Evolutionary conservation across 2,329 filamentous ascomycete genomes (phyloP).

Genomic region (Didymella pinodella): DNA sequence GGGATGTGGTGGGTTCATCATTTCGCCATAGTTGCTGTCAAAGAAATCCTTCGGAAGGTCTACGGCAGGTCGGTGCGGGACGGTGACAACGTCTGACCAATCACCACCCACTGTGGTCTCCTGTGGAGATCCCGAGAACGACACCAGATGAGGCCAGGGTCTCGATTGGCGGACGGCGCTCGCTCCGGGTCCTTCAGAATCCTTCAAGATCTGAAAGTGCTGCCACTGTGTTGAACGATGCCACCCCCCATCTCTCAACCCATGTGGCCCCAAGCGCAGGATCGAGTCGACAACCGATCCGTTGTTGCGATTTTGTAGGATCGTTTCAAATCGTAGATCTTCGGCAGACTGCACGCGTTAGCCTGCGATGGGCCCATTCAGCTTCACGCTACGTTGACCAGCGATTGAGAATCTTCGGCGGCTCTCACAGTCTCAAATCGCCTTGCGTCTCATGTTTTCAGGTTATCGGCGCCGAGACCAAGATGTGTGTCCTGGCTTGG

Average conservation of each 20-base stretch:
- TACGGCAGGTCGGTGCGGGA: not conserved
- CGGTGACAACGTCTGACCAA: not conserved
- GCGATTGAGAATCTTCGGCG: not conserved
- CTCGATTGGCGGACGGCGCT: slow-evolving; percentile 3
- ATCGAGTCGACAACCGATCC: not conserved
- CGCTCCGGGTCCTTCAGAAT: not conserved
- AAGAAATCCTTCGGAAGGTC: not conserved
- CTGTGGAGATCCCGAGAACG: not conserved
- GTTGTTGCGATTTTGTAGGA: not conserved
- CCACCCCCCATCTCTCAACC: not conserved
- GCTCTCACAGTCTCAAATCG: not conserved
- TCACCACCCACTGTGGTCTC: not conserved
- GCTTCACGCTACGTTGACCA: not conserved
- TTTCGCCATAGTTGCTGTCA: not conserved
- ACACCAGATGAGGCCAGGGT: not conserved
- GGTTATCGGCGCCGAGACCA: not conserved
- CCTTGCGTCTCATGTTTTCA: not conserved
- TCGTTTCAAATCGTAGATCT: slow-evolving; percentile 6
- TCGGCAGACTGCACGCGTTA: not conserved
- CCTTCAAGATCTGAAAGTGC: not conserved
- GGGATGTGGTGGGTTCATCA: slow-evolving; percentile 1
- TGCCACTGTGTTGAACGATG: not conserved
- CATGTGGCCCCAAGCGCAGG: not conserved
- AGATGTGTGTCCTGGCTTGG: not conserved
- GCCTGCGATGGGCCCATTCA: not conserved